These are phyloP conservation scores for Botrytis sinoallii DNA, from an alignment of 2,329 filamentous ascomycete species.

Conservation along the genomic window DNA sequence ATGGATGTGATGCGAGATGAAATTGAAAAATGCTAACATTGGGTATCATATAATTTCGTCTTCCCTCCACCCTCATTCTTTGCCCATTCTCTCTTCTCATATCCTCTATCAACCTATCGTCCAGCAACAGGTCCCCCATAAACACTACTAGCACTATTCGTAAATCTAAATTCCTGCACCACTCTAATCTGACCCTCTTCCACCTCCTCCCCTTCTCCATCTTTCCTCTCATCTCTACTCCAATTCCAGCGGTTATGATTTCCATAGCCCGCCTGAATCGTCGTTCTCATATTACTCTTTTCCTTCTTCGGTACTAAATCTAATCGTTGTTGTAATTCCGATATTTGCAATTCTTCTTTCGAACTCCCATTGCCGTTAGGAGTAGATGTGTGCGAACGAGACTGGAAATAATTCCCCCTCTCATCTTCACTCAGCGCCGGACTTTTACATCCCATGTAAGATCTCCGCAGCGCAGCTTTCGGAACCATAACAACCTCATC, in stretches of 20 bases:
- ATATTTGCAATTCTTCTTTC: neutral
- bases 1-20: neutral
- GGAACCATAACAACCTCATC: slow-evolving; percentile 16
- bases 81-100: neutral
- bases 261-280: neutral
- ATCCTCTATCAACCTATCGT: neutral
- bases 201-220: neutral
- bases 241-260: slow-evolving; percentile 7
- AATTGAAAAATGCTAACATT: neutral
- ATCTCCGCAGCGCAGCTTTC: neutral
- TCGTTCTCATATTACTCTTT: slow-evolving; percentile 7
- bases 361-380: no score
- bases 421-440: neutral
- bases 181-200: slow-evolving; percentile 13
- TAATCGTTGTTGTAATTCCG: neutral
- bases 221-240: neutral
- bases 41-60: neutral
- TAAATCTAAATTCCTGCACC: slow-evolving; percentile 9
- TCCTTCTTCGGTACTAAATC: slow-evolving; percentile 16
- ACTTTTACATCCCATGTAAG: neutral
- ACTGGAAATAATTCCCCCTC: neutral
- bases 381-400: neutral
- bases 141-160: neutral
- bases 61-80: no score
- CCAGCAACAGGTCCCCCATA: slow-evolving; percentile 1